A percentile compares a stretch with the other conserved stretches of the same genome.
phyloP scores from a whole-genome alignment of 768 basidiomycete species.

The Boletus bicolor region DNA sequence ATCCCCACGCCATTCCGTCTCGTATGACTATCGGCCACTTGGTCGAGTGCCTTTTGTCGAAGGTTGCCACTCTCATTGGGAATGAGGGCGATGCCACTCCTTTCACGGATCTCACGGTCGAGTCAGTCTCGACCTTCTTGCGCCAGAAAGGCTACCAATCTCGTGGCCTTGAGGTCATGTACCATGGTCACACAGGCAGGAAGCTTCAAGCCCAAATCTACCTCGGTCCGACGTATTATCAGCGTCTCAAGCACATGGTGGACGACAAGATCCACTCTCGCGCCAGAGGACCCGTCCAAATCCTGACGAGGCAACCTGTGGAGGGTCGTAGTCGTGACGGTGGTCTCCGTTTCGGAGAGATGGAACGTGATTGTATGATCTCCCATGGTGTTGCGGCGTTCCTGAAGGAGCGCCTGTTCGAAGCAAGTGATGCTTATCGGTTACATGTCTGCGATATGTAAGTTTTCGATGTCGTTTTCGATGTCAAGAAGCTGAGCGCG shows the following conservation, averaged over 20 bases:
- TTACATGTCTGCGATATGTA: constrained; percentile 96
- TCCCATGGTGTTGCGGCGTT: constrained; percentile 98
- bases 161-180: constrained; percentile 97
- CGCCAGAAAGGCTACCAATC: constrained; percentile 92
- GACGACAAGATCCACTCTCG: constrained; percentile 99
- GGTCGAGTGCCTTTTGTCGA: constrained; percentile 96
- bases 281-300: constrained; percentile 96
- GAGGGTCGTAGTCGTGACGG: constrained; percentile 99
- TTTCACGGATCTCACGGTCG: constrained; percentile 96
- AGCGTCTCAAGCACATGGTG: constrained; percentile 99
- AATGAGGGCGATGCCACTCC: constrained; percentile 99
- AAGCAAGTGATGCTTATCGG: constrained; percentile 90
- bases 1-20: constrained; percentile 98
- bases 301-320: constrained; percentile 94
- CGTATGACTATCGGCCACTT: constrained; percentile 99
- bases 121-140: constrained; percentile 92
- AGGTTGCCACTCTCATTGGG: constrained; percentile 93
- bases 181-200: constrained; percentile 96
- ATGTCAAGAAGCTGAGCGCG: constrained; percentile 8
- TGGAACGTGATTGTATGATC: constrained; percentile 99
- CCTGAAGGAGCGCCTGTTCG: constrained; percentile 95
- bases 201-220: constrained; percentile 98
- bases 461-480: constrained; percentile 31
- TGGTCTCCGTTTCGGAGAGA: constrained; percentile 99
- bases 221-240: constrained; percentile 98